Evolutionary conservation across 306 rosid species (phyloP).

Genomic region (Castanospermum australe): DNA sequence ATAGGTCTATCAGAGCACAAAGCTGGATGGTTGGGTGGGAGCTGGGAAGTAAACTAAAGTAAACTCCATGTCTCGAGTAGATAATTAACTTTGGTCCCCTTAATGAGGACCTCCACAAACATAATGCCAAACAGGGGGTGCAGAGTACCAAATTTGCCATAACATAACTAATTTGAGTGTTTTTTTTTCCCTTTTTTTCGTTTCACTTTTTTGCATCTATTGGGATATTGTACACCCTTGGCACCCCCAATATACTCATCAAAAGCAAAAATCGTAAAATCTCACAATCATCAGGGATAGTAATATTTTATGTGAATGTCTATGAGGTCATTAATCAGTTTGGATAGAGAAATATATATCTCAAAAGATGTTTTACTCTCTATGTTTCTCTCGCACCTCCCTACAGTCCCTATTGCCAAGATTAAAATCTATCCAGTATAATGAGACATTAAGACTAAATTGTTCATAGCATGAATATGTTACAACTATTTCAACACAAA

Average conservation of each 20-base stretch:
- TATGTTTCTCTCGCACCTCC: neutral
- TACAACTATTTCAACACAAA: neutral
- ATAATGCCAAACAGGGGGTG: neutral
- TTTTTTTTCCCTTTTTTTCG: neutral
- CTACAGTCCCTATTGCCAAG: neutral
- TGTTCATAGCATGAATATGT: neutral
- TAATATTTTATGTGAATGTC: neutral
- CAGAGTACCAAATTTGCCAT: neutral
- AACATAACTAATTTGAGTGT: neutral
- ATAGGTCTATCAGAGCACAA: too few relatives aligned
- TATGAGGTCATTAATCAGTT: neutral
- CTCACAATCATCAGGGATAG: neutral
- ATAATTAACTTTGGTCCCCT: neutral
- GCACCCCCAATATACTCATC: neutral
- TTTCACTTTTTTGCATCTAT: neutral
- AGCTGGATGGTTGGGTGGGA: neutral
- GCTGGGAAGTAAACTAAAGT: neutral
- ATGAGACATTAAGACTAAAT: conserved; percentile 5
- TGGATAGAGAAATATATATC: neutral
- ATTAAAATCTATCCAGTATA: neutral
- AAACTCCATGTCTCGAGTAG: neutral
- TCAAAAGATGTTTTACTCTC: neutral
- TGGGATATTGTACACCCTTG: neutral
- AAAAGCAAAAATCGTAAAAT: neutral
- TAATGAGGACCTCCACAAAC: neutral